phyloP scores from a whole-genome alignment of 176 grass and related monocot species.

The Chloris gayana region DNA sequence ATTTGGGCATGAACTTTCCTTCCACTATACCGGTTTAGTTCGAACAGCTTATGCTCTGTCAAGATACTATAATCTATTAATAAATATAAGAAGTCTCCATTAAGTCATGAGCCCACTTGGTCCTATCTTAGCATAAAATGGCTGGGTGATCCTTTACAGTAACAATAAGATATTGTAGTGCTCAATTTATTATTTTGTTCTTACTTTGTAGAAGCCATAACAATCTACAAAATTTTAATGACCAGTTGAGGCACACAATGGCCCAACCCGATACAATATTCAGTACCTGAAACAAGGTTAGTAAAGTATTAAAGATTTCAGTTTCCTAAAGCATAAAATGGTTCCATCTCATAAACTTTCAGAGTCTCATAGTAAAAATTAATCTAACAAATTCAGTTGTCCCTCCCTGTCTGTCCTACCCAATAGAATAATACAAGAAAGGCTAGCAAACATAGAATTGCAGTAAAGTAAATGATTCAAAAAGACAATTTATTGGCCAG shows the following conservation, averaged over 20 bases:
- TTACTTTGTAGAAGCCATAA: neutral
- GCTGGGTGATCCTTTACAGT: constrained; percentile 9
- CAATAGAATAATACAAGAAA: neutral
- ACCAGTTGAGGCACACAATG: neutral
- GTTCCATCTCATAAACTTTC: neutral
- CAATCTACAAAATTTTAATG: neutral
- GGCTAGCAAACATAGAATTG: neutral
- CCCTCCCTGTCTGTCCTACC: neutral
- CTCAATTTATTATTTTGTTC: neutral
- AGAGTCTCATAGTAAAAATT: neutral
- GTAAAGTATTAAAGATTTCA: neutral
- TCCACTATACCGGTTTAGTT: constrained; percentile 7
- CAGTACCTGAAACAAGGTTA: constrained; percentile 11
- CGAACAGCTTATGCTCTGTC: neutral
- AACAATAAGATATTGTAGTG: neutral
- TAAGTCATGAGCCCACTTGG: constrained; percentile 24
- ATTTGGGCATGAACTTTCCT: neutral
- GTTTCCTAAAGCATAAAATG: neutral
- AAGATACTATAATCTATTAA: constrained; percentile 3
- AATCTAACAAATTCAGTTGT: neutral
- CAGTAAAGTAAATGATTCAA: constrained; percentile 2
- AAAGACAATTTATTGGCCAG: neutral
- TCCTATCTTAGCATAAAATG: neutral
- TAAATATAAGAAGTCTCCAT: neutral
- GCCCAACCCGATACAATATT: neutral